A percentile compares a stretch with the other conserved stretches of the same genome.
Conservation (phyloP, 1,284 basidiomycete species). For the Fomes fomentarius region DNA sequence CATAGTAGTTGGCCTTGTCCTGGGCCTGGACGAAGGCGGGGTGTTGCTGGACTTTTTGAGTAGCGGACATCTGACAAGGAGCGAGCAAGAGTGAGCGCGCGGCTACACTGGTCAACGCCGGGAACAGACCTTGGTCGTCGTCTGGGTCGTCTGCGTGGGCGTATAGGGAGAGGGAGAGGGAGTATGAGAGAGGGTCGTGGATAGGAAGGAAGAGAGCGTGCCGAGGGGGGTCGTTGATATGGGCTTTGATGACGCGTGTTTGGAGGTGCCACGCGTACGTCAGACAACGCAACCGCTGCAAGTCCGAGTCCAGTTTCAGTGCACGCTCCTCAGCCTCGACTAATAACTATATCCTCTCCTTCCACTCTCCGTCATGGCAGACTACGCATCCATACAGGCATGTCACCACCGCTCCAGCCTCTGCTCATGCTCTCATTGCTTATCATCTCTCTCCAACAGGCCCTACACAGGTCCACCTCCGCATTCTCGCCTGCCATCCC, state of each 20-base stretch:
- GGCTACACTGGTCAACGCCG: neutral
- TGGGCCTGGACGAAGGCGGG: slow-evolving; percentile 82
- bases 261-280: slow-evolving; percentile 38
- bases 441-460: slow-evolving; percentile 38
- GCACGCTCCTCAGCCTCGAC: slow-evolving; percentile 38
- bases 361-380: slow-evolving; percentile 36
- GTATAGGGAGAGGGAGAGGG: slow-evolving; percentile 6
- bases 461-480: slow-evolving; percentile 53
- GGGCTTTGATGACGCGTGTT: slow-evolving; percentile 54
- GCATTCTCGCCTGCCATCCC: slow-evolving; percentile 74
- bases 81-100: slow-evolving; percentile 1
- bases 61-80: slow-evolving; percentile 66
- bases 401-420: slow-evolving; percentile 14
- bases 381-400: slow-evolving; percentile 48
- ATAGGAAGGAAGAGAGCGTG: slow-evolving; percentile 22
- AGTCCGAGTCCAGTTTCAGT: neutral
- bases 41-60: slow-evolving; percentile 82
- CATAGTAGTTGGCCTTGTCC: slow-evolving; percentile 76
- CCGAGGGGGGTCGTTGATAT: slow-evolving; percentile 44
- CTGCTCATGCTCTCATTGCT: neutral
- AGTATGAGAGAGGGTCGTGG: slow-evolving; percentile 18
- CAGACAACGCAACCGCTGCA: slow-evolving; percentile 24
- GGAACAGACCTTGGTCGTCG: slow-evolving; percentile 21
- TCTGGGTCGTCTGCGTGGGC: slow-evolving; percentile 15
- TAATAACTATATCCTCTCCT: slow-evolving; percentile 18